Evolutionary conservation across 2,329 filamentous ascomycete species (phyloP).

Genomic region (Aspergillus versicolor): DNA sequence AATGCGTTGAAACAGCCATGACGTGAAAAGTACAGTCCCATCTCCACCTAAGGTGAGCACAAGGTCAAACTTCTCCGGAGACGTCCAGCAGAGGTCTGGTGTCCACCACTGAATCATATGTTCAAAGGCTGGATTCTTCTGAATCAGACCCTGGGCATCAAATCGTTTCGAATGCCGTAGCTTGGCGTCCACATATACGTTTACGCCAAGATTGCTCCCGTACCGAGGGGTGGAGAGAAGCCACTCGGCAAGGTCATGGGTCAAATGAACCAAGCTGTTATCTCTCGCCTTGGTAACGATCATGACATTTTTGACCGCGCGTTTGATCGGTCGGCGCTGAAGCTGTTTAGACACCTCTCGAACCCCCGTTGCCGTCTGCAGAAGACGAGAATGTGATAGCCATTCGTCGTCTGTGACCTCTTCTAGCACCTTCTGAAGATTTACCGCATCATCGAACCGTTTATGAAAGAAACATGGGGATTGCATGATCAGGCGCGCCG

Average conservation of each 20-base stretch:
- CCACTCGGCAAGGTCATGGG: slow-evolving; percentile 84
- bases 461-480: slow-evolving; percentile 98
- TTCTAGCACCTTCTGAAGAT: slow-evolving; percentile 91
- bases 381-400: slow-evolving; percentile 88
- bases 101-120: slow-evolving; percentile 95
- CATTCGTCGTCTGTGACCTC: slow-evolving; percentile 86
- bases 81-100: slow-evolving; percentile 89
- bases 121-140: slow-evolving; percentile 72
- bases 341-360: slow-evolving; percentile 95
- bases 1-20: slow-evolving; percentile 94
- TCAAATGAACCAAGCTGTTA: slow-evolving; percentile 86
- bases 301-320: slow-evolving; percentile 92
- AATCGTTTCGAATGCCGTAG: slow-evolving; percentile 86
- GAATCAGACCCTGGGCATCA: slow-evolving; percentile 69
- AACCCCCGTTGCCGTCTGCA: slow-evolving; percentile 93
- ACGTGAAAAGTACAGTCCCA: slow-evolving; percentile 94
- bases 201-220: slow-evolving; percentile 84
- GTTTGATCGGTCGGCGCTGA: slow-evolving; percentile 85
- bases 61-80: slow-evolving; percentile 92
- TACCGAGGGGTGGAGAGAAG: slow-evolving; percentile 86
- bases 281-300: slow-evolving; percentile 97
- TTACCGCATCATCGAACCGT: slow-evolving; percentile 92
- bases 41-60: slow-evolving; percentile 92
- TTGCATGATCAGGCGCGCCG: slow-evolving; percentile 65
- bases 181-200: slow-evolving; percentile 98